Conservation (phyloP, 164 flowering plant species). For the Liriodendron chinense region DNA sequence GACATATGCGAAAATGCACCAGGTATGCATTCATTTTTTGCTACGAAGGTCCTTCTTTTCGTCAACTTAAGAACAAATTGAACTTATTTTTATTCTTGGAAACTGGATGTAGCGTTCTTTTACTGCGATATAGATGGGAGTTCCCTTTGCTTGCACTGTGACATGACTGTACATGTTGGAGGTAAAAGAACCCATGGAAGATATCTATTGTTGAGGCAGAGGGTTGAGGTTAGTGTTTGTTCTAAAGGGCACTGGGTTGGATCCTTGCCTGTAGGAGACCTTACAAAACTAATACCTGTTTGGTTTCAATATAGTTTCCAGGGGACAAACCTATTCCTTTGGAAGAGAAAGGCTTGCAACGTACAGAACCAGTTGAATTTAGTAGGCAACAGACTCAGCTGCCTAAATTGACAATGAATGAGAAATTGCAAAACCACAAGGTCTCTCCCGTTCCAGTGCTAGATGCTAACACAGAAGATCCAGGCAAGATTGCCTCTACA, state of each 20-base stretch:
- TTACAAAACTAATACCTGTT: neutral
- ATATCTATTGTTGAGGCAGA: conserved; percentile 83
- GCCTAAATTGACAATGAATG: conserved; percentile 27
- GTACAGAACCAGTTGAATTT: conserved; percentile 30
- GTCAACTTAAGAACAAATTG: neutral
- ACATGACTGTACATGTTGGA: conserved; percentile 94
- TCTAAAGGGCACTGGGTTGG: neutral
- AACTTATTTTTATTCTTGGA: conserved; percentile 7
- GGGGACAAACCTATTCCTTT: conserved; percentile 59
- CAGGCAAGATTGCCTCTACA: conserved; percentile 42
- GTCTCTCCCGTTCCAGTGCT: conserved; percentile 30
- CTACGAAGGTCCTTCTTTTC: neutral
- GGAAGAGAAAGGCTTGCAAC: conserved; percentile 44
- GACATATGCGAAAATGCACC: conserved; percentile 96
- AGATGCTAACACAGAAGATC: conserved; percentile 31
- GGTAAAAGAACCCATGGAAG: conserved; percentile 94
- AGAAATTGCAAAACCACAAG: conserved; percentile 45
- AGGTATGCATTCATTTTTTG: conserved; percentile 16
- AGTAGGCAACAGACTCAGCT: conserved; percentile 41
- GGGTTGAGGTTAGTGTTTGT: conserved; percentile 70
- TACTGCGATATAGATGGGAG: conserved; percentile 63
- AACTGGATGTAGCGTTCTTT: conserved; percentile 48
- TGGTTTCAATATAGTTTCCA: conserved; percentile 62
- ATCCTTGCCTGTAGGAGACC: neutral
- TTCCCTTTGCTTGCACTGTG: conserved; percentile 68